phyloP scores from a whole-genome alignment of 768 basidiomycete genomes.

The Phylloporus sp. region DNA sequence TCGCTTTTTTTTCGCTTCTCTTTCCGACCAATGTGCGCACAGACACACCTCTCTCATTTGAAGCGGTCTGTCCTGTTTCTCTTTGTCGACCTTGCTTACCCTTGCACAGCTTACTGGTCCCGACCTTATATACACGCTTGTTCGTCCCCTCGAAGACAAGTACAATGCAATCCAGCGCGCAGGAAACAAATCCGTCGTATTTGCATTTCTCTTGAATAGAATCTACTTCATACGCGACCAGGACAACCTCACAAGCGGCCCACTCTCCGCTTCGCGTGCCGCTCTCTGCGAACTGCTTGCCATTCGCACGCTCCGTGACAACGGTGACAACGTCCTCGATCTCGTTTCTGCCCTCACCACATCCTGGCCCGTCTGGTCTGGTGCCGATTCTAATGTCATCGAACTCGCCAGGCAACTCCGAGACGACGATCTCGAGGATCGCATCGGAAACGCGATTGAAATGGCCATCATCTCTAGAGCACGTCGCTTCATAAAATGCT shows the following conservation, averaged over 20 bases:
- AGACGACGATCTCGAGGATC: constrained; percentile 69
- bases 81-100: constrained; percentile 6
- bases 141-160: constrained; percentile 85
- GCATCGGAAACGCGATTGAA: constrained; percentile 90
- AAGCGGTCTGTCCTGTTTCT: constrained; percentile 52
- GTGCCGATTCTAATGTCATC: constrained; percentile 60
- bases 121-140: constrained; percentile 86
- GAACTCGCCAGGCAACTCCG: constrained; percentile 57
- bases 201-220: constrained; percentile 85
- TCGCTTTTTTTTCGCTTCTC: background rate
- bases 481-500: constrained; percentile 85
- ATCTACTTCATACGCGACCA: constrained; percentile 81
- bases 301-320: constrained; percentile 69
- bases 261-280: constrained; percentile 73
- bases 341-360: constrained; percentile 72
- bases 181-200: constrained; percentile 82
- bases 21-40: background rate
- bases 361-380: constrained; percentile 76
- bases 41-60: constrained; percentile 84
- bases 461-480: constrained; percentile 86
- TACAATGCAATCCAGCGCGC: constrained; percentile 66
- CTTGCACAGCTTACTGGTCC: constrained; percentile 65
- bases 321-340: constrained; percentile 63
- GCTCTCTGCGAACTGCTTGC: constrained; percentile 88
- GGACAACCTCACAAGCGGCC: constrained; percentile 55